phyloP scores from a whole-genome alignment of 163 green algal genomes.

The Smithsoniella earleae region DNA sequence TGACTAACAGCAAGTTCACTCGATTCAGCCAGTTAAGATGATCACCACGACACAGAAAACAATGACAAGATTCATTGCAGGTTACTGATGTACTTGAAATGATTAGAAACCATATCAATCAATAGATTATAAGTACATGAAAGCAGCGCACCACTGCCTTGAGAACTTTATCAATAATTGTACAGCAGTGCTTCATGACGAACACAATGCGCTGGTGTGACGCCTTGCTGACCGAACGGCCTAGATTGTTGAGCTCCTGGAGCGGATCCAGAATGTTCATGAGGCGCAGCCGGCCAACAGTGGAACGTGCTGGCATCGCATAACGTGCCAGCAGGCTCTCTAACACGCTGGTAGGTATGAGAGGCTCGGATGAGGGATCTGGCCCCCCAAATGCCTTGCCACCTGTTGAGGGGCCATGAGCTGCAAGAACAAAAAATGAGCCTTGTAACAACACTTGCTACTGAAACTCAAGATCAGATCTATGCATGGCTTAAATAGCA shows the following conservation, averaged over 20 bases:
- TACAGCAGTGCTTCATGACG: slow-evolving; percentile 58
- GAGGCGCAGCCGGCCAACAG: slow-evolving; percentile 1
- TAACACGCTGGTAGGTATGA: slow-evolving; percentile 29
- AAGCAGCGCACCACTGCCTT: slow-evolving; percentile 14
- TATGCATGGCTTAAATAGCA: neutral
- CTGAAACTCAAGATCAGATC: neutral
- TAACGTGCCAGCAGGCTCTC: slow-evolving; percentile 26
- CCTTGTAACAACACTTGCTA: too few relatives aligned
- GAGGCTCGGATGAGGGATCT: neutral
- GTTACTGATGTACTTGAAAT: too few relatives aligned
- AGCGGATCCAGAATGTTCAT: slow-evolving; percentile 94
- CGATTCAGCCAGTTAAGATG: too few relatives aligned
- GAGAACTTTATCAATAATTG: slow-evolving; percentile 43
- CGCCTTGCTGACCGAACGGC: slow-evolving; percentile 66
- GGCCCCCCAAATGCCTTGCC: neutral
- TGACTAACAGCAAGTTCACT: too few relatives aligned
- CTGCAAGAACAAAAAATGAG: neutral
- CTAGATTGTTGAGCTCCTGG: slow-evolving; percentile 92
- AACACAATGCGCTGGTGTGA: slow-evolving; percentile 60
- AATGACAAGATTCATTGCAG: too few relatives aligned
- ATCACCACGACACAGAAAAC: too few relatives aligned
- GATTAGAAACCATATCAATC: too few relatives aligned
- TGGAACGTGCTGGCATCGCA: neutral
- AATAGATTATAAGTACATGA: neutral
- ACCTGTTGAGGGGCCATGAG: neutral